phyloP scores from a whole-genome alignment of 2,329 filamentous ascomycete genomes.

The Ophiostoma triangulosporum region DNA sequence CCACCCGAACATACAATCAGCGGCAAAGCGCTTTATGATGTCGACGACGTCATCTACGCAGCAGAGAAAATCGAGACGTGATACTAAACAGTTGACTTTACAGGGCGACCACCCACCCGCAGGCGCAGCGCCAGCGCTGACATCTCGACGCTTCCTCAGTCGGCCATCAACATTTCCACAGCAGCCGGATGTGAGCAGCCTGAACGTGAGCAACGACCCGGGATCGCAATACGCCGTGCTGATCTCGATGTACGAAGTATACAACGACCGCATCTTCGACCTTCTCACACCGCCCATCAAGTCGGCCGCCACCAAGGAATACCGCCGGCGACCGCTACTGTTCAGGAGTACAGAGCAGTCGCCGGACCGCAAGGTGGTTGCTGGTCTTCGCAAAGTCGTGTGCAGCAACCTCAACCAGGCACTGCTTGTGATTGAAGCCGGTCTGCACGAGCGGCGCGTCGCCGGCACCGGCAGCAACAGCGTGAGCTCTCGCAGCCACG shows the following conservation, averaged over 20 bases:
- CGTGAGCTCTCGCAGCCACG: conserved; percentile 81
- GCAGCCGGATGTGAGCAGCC: conserved; percentile 57
- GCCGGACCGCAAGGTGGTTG: conserved; percentile 86
- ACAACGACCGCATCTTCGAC: conserved; percentile 96
- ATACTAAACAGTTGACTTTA: conserved; percentile 29
- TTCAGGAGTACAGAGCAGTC: conserved; percentile 88
- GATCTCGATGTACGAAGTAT: conserved; percentile 97
- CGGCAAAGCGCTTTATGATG: conserved; percentile 28
- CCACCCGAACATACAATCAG: conserved; percentile 11
- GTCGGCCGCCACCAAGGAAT: conserved; percentile 51
- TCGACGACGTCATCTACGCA: conserved; percentile 30
- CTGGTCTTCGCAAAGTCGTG: conserved; percentile 79
- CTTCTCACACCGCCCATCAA: conserved; percentile 56
- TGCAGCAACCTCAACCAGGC: conserved; percentile 75
- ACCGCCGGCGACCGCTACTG: conserved; percentile 63
- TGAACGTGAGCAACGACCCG: conserved; percentile 52
- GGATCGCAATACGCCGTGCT: conserved; percentile 74
- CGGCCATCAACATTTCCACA: conserved; percentile 60
- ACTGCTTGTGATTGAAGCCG: conserved; percentile 77
- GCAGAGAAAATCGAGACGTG: conserved; percentile 23
- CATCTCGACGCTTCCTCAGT: conserved; percentile 49
- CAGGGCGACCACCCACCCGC: conserved; percentile 32
- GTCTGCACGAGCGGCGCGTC: conserved; percentile 73
- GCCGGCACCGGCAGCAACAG: conserved; percentile 89
- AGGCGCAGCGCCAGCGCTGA: conserved; percentile 32